phyloP scores from a whole-genome alignment of 2,329 filamentous ascomycete species.

The Colletotrichum truncatum region DNA sequence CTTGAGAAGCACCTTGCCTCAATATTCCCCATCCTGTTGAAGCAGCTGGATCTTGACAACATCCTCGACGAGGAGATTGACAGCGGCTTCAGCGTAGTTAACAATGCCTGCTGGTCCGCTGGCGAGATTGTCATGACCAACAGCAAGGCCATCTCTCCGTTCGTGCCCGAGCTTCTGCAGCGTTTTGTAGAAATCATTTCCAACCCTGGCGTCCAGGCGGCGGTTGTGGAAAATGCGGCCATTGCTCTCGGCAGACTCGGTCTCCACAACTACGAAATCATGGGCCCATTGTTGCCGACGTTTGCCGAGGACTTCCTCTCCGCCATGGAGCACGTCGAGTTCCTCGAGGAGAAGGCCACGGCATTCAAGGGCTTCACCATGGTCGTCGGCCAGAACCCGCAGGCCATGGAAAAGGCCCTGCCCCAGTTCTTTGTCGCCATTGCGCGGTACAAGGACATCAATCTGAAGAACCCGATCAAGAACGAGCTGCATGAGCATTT shows the following conservation, averaged over 20 bases:
- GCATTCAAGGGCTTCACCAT: constrained; percentile 91
- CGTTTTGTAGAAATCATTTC: constrained; percentile 84
- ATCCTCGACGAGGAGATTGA: constrained; percentile 84
- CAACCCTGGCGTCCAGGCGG: constrained; percentile 85
- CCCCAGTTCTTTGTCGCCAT: constrained; percentile 86
- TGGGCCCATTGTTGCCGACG: constrained; percentile 81
- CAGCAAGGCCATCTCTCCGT: constrained; percentile 78
- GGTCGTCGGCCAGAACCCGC: constrained; percentile 85
- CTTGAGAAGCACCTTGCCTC: constrained; percentile 77
- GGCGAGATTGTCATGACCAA: constrained; percentile 91
- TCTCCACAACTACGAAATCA: constrained; percentile 76
- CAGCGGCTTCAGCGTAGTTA: constrained; percentile 89
- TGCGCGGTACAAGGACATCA: constrained; percentile 77
- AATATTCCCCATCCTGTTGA: constrained; percentile 83
- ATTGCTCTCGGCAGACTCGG: constrained; percentile 92
- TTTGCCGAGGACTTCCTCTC: constrained; percentile 86
- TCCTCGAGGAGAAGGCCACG: constrained; percentile 93
- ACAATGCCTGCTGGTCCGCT: constrained; percentile 97
- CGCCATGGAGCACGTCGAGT: constrained; percentile 84
- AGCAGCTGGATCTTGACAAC: constrained; percentile 84
- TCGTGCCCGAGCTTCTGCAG: constrained; percentile 79
- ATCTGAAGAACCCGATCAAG: constrained; percentile 67
- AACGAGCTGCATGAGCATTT: constrained; percentile 77
- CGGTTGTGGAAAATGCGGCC: constrained; percentile 91
- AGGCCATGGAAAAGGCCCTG: constrained; percentile 89